Evolutionary conservation across 805 yeast species (phyloP).

Genomic region (Torulaspora microellipsoides): DNA sequence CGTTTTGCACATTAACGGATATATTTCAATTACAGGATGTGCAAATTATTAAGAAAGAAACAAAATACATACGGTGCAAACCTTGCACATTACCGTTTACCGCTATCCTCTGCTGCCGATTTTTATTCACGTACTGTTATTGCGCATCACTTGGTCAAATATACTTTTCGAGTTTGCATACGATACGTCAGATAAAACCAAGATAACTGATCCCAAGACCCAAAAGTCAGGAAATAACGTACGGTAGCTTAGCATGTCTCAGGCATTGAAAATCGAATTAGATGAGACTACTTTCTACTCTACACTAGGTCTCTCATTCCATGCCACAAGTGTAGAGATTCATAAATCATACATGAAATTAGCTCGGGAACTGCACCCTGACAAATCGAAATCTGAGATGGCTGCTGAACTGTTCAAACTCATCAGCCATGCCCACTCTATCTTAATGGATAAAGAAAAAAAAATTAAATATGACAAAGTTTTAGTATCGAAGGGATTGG

Average conservation of each 20-base stretch:
- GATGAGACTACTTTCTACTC: constrained; percentile 33
- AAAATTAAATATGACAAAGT: constrained; percentile 21
- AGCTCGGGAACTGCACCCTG: constrained; percentile 76
- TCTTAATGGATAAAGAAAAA: constrained; percentile 25
- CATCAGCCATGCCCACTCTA: constrained; percentile 31
- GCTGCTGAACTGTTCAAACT: constrained; percentile 32
- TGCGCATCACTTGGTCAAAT: too few relatives aligned
- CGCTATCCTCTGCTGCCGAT: too few relatives aligned
- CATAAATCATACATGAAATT: constrained; percentile 75
- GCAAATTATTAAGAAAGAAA: too few relatives aligned
- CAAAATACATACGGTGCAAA: too few relatives aligned
- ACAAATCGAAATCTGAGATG: constrained; percentile 53
- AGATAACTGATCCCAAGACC: too few relatives aligned
- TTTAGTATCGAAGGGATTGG: constrained; percentile 19
- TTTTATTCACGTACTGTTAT: too few relatives aligned
- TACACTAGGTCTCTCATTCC: constrained; percentile 23
- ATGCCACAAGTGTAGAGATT: constrained; percentile 37
- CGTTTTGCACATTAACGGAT: constrained; percentile 1
- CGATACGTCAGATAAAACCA: too few relatives aligned
- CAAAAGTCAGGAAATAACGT: too few relatives aligned
- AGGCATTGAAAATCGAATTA: constrained; percentile 14
- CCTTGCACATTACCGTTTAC: too few relatives aligned
- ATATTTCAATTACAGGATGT: too few relatives aligned
- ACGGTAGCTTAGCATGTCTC: constrained; percentile 2
- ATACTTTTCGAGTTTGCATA: too few relatives aligned